phyloP scores from a whole-genome alignment of 176 grass and related monocot genomes.

The Secale cereale region DNA sequence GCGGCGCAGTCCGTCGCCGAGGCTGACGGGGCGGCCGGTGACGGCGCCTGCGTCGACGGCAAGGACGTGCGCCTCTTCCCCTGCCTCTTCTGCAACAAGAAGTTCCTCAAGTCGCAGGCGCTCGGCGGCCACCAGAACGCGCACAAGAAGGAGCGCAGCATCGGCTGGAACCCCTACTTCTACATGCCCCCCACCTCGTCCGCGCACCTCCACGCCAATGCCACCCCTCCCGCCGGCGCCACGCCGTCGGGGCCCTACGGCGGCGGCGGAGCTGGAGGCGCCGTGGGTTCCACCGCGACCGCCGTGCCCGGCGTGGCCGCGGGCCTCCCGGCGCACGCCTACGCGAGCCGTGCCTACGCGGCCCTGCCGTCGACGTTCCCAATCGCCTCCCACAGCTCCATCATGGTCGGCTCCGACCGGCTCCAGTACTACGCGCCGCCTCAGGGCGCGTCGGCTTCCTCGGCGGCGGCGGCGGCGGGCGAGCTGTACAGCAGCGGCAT shows the following conservation, averaged over 20 bases:
- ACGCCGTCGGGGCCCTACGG: neutral
- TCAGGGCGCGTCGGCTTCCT: neutral
- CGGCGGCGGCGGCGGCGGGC: neutral
- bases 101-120: constrained; percentile 92
- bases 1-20: neutral
- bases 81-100: constrained; percentile 98
- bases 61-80: constrained; percentile 91
- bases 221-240: neutral
- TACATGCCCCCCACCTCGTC: constrained; percentile 33
- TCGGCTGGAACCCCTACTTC: constrained; percentile 76
- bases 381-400: constrained; percentile 42
- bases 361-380: constrained; percentile 30
- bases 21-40: neutral
- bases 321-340: neutral
- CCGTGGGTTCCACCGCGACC: neutral
- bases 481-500: neutral
- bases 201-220: neutral
- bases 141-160: constrained; percentile 91
- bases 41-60: constrained; percentile 22
- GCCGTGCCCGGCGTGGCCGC: neutral
- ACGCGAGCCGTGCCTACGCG: constrained; percentile 4
- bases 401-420: constrained; percentile 8
- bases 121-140: constrained; percentile 93
- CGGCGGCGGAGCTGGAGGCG: neutral
- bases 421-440: constrained; percentile 33